Evolutionary conservation across 371 early-diverging fungal genomes (phyloP).

Genomic region (Lichtheimia ramosa): DNA sequence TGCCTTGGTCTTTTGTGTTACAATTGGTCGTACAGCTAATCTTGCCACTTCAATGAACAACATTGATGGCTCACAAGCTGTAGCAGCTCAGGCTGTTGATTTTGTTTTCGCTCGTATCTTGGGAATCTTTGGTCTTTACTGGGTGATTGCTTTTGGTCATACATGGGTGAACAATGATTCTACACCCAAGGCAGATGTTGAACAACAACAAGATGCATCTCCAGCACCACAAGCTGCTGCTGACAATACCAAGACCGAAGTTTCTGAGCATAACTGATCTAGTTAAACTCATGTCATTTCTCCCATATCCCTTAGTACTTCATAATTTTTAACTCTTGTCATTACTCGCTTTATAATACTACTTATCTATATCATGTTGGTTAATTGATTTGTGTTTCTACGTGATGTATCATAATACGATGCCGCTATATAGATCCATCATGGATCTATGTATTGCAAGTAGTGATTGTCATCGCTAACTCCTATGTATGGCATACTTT

Average conservation of each 20-base stretch:
- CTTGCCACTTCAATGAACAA: neutral
- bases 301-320: no score
- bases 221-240: neutral
- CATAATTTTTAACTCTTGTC: no score
- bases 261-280: neutral
- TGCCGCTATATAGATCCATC: no score
- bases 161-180: neutral
- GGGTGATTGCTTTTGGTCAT: conserved; percentile 1
- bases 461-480: no score
- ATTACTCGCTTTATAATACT: no score
- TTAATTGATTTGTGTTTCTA: no score
- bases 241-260: conserved; percentile 4
- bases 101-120: neutral
- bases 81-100: neutral
- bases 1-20: neutral
- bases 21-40: neutral
- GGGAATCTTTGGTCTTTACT: neutral
- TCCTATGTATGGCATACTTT: no score
- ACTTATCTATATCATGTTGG: no score
- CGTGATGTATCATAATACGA: no score
- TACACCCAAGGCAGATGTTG: neutral
- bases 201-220: neutral
- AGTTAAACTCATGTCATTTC: no score
- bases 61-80: neutral
- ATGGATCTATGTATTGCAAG: no score